Percentiles rank a stretch among this genome's conserved stretches.
Evolutionary conservation across 495 filamentous ascomycete genomes (phyloP).

Genomic region (Penicillium tannophilum): DNA sequence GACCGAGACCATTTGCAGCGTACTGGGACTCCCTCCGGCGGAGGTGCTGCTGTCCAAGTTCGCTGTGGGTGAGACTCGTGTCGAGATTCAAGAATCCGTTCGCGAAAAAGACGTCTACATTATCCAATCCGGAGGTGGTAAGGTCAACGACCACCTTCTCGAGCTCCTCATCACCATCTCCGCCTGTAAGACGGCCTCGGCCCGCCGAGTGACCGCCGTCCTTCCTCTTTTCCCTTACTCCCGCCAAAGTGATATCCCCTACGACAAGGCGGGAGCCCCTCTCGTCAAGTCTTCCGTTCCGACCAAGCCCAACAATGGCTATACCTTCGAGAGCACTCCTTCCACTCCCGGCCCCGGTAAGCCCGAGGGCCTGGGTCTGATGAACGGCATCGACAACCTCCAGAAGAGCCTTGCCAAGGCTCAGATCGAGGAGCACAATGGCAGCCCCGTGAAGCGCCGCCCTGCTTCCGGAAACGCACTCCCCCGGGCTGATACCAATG

Average conservation of each 20-base stretch:
- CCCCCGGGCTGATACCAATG: slow-evolving; percentile 62
- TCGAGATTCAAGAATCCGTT: slow-evolving; percentile 93
- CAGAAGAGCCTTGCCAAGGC: slow-evolving; percentile 66
- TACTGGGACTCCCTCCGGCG: slow-evolving; percentile 80
- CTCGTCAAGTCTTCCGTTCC: slow-evolving; percentile 66
- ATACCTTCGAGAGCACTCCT: slow-evolving; percentile 92
- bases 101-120: slow-evolving; percentile 98
- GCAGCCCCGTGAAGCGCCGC: slow-evolving; percentile 41
- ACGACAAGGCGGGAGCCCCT: slow-evolving; percentile 91
- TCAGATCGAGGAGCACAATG: slow-evolving; percentile 57
- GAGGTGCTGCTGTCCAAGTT: slow-evolving; percentile 88
- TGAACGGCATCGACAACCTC: slow-evolving; percentile 63
- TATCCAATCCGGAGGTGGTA: slow-evolving; percentile 85
- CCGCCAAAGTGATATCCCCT: slow-evolving; percentile 91
- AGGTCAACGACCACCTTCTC: slow-evolving; percentile 94
- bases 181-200: slow-evolving; percentile 95
- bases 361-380: slow-evolving; percentile 61
- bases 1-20: slow-evolving; percentile 79
- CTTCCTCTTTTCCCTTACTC: slow-evolving; percentile 96
- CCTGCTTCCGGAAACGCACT: slow-evolving; percentile 35
- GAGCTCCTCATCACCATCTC: slow-evolving; percentile 96
- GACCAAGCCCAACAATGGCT: slow-evolving; percentile 57
- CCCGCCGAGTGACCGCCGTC: slow-evolving; percentile 87
- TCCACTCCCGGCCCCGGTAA: slow-evolving; percentile 75
- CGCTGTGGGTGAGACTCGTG: slow-evolving; percentile 88